phyloP scores from a whole-genome alignment of 139 green algal genomes.

The Volvox reticuliferus region DNA sequence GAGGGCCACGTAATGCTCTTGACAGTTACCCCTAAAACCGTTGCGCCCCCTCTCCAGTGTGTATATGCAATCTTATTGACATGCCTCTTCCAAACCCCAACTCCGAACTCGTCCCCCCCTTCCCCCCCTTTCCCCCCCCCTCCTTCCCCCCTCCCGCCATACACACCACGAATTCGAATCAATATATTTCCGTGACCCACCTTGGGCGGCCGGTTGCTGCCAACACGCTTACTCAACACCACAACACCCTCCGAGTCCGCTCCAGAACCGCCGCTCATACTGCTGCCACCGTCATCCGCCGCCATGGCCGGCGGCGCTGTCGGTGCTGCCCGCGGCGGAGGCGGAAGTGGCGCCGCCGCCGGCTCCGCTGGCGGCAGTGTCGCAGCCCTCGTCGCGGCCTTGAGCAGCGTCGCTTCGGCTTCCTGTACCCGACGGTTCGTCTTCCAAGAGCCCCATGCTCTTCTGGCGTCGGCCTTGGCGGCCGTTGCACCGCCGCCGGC shows the following conservation, averaged over 20 bases:
- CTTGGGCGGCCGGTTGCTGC: conserved; percentile 35
- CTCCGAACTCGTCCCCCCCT: too few species aligned
- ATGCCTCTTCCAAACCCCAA: too few species aligned
- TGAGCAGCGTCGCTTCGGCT: conserved; percentile 26
- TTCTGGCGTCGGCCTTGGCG: neutral
- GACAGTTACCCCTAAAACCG: too few species aligned
- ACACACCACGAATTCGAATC: too few species aligned
- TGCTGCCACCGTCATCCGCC: too few species aligned
- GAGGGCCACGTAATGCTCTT: too few species aligned
- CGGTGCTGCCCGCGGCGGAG: neutral
- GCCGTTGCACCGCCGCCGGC: neutral
- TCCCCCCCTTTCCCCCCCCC: too few species aligned
- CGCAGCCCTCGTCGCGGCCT: neutral
- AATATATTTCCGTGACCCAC: neutral
- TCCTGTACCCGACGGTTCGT: conserved; percentile 9
- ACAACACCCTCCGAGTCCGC: neutral
- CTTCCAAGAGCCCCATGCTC: conserved; percentile 45
- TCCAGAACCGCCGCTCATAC: neutral
- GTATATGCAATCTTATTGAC: too few species aligned
- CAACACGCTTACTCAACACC: conserved; percentile 43
- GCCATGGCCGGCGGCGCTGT: neutral
- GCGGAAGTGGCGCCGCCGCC: neutral
- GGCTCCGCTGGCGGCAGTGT: neutral
- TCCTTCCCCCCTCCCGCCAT: too few species aligned
- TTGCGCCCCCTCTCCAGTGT: too few species aligned